Base-by-base conservation (phyloP, 2,329 filamentous ascomycete genomes). In the Metarhizium rileyi region DNA sequence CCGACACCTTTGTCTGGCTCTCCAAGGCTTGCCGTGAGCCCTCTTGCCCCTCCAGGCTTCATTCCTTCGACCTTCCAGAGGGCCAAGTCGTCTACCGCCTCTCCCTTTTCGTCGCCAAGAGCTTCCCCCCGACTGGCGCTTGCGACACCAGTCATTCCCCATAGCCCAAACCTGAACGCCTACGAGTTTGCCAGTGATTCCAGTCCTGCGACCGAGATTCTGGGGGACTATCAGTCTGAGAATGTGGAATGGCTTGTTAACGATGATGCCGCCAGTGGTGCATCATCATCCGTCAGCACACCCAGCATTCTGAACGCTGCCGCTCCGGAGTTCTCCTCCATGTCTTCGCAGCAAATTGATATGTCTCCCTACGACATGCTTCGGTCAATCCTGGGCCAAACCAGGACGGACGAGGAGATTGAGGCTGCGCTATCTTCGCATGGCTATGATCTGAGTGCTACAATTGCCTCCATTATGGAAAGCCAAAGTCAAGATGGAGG, bases 311-410 rank as follows among this genome's bases (percentile, higher is more conserved):
- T 91, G 52, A 90, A 89, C 61, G 84, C 83, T 41, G 85, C 85
- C 14, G 88, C 88, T 5, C 86, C 90, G 23, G 90, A 96, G 65
- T 96, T 81, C 58, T 76, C 78, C 1, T 72, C 69, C 54, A 65
- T 71, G 63, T 73, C 76, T 28, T 70, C 76, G 46, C 80, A 84
- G 63, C 86, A 86, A 61, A 80, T 82, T 50, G 90, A 97, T 62
- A 97, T 98, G 91, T 94, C 88, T 51, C 91, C 93, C 1, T 95
- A 96, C 68, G 93, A 98, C 64, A 97, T 98, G 80, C 76, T 98
- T 50, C 87, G 93, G 53, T 96, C 91, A 5, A 94, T 98, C 38
- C 75, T 98, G 25, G 89, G 91, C 44, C 89, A 93, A 59, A 83
- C 88, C 49, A 85, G 87, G 61, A 86, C 88, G 2, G 91, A 97